Evolutionary conservation across 192 early-diverging fungal genomes (phyloP), one percentile per base, ranked within the genome.

Genomic region (Linnemannia exigua): DNA sequence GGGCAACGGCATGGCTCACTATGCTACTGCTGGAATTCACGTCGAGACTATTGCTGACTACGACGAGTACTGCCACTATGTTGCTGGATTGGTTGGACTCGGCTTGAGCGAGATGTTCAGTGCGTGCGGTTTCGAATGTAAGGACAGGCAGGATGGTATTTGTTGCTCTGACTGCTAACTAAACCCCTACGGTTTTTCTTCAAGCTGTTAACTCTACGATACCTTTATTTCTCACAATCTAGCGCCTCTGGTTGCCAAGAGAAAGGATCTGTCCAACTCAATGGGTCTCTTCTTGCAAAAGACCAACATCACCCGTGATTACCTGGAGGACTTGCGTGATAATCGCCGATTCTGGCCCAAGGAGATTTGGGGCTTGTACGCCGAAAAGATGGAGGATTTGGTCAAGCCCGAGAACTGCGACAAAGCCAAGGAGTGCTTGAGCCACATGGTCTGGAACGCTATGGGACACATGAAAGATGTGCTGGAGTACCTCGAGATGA

Each of bases 271-370:
- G 28, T 81, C 98, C 77, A 98, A 99, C 88, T 93, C 94, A 50
- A 99, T 99, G 98, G 99, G 99, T 41, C 90, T 97, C 70, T 99
- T 99, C 88, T 90, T 99, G 80, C 99, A 99, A 93, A 99, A 99
- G 91, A 94, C 95, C 48, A 99, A 99, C 87, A 99, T 99, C 70
- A 95, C 96, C 44, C 97, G 98, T 46, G 99, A 99, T 88, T 99
- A 95, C 81, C 88, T 95, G 79, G 97, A 98, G 80, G 99, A 99
- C 79, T 80, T 97, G 69, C 84, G 92, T 22, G 96, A 99, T 52
- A 95, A 95, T 3, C 90, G 99, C 71, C 91, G 93, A 72, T 99
- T 99, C 91, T 99, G 99, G 99, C 99, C 99, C 48, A 92, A 95
- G 82, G 95, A 94, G 67, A 95, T 99, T 54, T 99, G 98, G 98